These are phyloP conservation scores for Pleurotus platypus DNA, from an alignment of 768 basidiomycete species.

Conservation along the genomic window DNA sequence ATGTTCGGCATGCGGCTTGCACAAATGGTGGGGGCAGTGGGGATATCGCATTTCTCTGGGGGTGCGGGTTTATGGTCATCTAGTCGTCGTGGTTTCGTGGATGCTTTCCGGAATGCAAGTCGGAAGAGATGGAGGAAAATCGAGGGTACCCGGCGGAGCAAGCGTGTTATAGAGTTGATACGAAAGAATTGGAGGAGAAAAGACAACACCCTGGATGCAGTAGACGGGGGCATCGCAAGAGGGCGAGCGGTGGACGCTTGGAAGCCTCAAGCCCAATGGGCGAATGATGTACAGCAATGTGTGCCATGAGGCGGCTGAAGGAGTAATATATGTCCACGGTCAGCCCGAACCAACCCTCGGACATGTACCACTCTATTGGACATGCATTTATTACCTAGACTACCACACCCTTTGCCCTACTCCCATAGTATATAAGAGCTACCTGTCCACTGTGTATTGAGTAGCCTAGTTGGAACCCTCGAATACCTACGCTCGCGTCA, in stretches of 20 bases:
- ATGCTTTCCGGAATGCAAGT: background rate
- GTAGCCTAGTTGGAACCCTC: too few species aligned
- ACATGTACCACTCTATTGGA: too few species aligned
- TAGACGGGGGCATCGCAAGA: slow-evolving; percentile 2
- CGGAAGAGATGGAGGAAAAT: background rate
- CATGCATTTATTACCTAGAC: too few species aligned
- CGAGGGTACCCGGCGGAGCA: background rate
- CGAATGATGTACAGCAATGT: background rate
- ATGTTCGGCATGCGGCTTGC: slow-evolving; percentile 1
- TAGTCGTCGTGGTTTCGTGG: background rate
- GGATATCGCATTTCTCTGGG: background rate
- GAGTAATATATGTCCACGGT: slow-evolving; percentile 3
- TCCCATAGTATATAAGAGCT: too few species aligned
- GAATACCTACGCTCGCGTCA: too few species aligned
- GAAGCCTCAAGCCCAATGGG: background rate
- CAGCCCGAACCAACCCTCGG: too few species aligned
- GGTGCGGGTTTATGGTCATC: background rate
- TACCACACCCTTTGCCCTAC: too few species aligned
- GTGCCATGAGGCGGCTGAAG: background rate
- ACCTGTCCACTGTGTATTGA: too few species aligned
- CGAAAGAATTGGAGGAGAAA: background rate
- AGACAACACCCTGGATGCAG: background rate
- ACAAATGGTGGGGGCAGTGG: background rate
- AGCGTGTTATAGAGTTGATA: background rate
- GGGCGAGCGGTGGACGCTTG: background rate